Conservation (phyloP, 345 rosid species). For the Syzygium grande region DNA sequence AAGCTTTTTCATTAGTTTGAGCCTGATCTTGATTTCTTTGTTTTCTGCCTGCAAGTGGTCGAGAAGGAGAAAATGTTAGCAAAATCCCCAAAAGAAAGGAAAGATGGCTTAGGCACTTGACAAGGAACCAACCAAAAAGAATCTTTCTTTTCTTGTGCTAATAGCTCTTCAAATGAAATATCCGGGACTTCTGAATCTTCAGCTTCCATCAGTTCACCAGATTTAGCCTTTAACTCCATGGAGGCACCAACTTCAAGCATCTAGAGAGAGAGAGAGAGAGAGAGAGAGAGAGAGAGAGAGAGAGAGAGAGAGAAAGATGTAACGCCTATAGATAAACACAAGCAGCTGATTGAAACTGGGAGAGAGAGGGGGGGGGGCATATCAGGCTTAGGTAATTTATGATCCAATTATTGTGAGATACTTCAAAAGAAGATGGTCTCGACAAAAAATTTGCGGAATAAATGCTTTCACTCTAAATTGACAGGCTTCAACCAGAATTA, state of each 20-base stretch:
- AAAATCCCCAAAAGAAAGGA: neutral
- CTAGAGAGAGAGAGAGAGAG: slow-evolving; percentile 12
- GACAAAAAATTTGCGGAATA: neutral
- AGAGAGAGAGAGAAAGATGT: neutral
- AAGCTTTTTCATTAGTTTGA: slow-evolving; percentile 10
- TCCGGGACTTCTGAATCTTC: slow-evolving; percentile 41
- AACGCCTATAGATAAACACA: neutral
- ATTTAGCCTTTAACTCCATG: slow-evolving; percentile 49
- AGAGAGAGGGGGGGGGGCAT: neutral
- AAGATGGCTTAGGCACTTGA: neutral
- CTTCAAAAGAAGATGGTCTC: neutral
- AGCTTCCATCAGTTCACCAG: slow-evolving; percentile 24
- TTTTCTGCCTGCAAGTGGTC: slow-evolving; percentile 58
- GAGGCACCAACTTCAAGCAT: slow-evolving; percentile 64
- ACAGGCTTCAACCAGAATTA: neutral
- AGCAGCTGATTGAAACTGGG: neutral
- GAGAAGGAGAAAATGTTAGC: neutral
- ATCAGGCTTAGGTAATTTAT: neutral
- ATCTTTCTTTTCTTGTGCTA: slow-evolving; percentile 90
- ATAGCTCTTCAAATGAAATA: slow-evolving; percentile 81
- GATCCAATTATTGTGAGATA: neutral
- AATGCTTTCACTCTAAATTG: neutral
- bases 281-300: neutral
- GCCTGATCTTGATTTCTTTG: slow-evolving; percentile 47
- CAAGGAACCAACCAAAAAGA: slow-evolving; percentile 58